A percentile compares a stretch with the other conserved stretches of the same genome.
These are phyloP conservation scores for Cyclotella cryptica DNA, from an alignment of 108 stramenopile species.

Conservation along the genomic window DNA sequence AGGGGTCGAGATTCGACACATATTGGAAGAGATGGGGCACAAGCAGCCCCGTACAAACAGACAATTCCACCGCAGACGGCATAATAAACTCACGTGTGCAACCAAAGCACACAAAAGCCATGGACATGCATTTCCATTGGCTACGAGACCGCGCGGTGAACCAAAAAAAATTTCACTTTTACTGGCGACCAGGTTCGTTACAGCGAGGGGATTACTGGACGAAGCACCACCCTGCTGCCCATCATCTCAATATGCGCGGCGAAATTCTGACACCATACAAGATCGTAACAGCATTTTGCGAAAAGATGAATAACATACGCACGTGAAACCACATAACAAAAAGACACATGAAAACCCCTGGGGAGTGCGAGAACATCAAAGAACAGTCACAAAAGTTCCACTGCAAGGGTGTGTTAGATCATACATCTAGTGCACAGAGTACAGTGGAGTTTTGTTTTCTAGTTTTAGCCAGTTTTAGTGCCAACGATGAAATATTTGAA, in stretches of 20 bases:
- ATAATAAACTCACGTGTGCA: conserved; percentile 54
- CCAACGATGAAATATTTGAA: too few relatives aligned
- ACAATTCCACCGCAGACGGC: conserved; percentile 58
- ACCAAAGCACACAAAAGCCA: conserved; percentile 37
- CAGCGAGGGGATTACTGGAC: conserved; percentile 13
- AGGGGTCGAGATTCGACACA: conserved; percentile 15
- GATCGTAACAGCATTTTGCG: background rate
- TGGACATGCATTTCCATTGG: conserved; percentile 27
- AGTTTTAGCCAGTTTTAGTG: too few relatives aligned
- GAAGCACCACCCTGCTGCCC: conserved; percentile 17
- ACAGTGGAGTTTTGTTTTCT: too few relatives aligned
- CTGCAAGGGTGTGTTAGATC: conserved; percentile 6
- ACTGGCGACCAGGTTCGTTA: conserved; percentile 8
- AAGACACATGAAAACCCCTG: background rate
- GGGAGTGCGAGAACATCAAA: too few relatives aligned
- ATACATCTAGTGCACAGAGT: too few relatives aligned
- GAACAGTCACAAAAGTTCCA: background rate
- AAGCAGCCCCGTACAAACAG: conserved; percentile 40
- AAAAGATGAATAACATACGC: background rate
- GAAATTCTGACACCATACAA: conserved; percentile 13
- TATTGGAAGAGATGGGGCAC: conserved; percentile 47
- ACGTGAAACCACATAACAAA: background rate
- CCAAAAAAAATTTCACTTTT: conserved; percentile 19
- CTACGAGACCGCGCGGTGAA: conserved; percentile 12
- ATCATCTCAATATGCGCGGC: conserved; percentile 16